Base-by-base conservation (phyloP, 345 rosid species). In the Abelmoschus esculentus region DNA sequence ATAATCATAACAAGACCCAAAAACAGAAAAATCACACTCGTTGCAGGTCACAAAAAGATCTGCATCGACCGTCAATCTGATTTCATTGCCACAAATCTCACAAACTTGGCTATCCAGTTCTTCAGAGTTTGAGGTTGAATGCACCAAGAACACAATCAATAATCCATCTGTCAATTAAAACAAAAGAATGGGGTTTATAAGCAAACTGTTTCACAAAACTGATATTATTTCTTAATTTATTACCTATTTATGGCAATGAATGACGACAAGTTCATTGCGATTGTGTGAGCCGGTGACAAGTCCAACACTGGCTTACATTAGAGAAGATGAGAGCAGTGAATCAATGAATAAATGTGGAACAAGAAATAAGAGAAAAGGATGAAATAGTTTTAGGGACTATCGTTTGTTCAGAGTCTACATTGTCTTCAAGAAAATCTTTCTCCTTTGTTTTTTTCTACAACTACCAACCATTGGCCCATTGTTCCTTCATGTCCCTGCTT, bases 281-380 rank as follows among this genome's bases (percentile, higher is more conserved):
- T 91, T 95, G 85, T 95, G 99, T 19, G 99, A 95, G 53, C 99
- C 99, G 31, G 97, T 98, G 1, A 95, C 96, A 9, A 95, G 96
- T 57, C 98, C 99, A 49, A 97, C 99, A 22, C 92, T 88, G n/a
- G 99, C 99, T 82, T 95, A 97, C 99, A 95, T 91, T 75, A 73
- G 6, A 61, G 29, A 57, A 42, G 42, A 12, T 7, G 13, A 7
- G 26, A 53, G 57, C 12, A 53, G 57, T 11, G 57, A 53, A 53
- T 53, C 22, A n/a, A 53, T 7, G 28, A 53, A 53, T 53, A 68
- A 55, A 28, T 49, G 54, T 56, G 13, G 67, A 42, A 19, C 15
- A 19, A 2, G 53, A 62, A 36, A 49, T 69, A n/a, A 52, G 52
- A 26, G 66, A 28, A 22, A 3, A 70, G 66, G 76, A 76, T 53